Percentiles rank a stretch among this genome's conserved stretches.
Conservation (phyloP, 2,329 filamentous ascomycete species). For the Ascomycota sp. region DNA sequence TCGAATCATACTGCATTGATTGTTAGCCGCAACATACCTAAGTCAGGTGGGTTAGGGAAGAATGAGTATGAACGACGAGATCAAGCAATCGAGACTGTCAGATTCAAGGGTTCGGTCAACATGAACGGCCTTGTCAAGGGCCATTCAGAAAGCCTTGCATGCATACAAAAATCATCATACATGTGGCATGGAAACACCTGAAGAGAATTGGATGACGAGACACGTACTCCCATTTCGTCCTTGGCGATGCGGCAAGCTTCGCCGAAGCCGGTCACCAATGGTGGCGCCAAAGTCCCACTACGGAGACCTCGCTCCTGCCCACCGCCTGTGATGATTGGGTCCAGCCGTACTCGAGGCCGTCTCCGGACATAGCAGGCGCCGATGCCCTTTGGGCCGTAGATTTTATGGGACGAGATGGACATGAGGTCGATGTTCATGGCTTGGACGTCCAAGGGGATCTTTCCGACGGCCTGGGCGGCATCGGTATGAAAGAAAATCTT, state of each 20-base stretch:
- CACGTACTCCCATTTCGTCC: constrained; percentile 73
- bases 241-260: constrained; percentile 86
- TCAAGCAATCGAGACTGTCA: background rate
- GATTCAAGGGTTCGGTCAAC: constrained; percentile 40
- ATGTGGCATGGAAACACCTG: constrained; percentile 3
- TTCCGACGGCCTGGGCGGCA: constrained; percentile 91
- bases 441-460: constrained; percentile 92
- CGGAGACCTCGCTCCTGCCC: constrained; percentile 89
- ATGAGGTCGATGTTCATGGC: constrained; percentile 96
- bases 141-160: constrained; percentile 83
- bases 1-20: constrained; percentile 61
- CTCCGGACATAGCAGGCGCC: constrained; percentile 91
- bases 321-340: constrained; percentile 89
- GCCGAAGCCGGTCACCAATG: constrained; percentile 78
- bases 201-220: background rate
- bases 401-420: constrained; percentile 97
- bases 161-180: constrained; percentile 63
- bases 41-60: background rate
- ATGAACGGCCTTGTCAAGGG: constrained; percentile 36
- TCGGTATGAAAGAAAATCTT: constrained; percentile 98
- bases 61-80: background rate
- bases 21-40: constrained; percentile 5
- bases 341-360: constrained; percentile 78
- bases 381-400: constrained; percentile 93
- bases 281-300: constrained; percentile 82